Base-by-base conservation (phyloP, 768 basidiomycete genomes). In the Psilocybe sp. region DNA sequence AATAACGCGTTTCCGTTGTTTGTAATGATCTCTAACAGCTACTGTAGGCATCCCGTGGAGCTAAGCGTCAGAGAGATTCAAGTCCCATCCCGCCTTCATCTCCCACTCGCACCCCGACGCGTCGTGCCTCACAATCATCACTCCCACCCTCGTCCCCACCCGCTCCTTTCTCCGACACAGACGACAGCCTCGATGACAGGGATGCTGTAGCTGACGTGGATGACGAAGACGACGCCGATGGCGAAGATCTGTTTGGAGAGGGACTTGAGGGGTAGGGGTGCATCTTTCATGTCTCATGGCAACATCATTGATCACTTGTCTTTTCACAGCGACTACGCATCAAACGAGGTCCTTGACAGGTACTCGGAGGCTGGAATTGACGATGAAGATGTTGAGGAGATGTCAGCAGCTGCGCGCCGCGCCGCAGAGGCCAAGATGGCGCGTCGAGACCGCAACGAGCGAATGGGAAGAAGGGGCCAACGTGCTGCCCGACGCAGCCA, bases 191-290 rank as follows among this genome's bases (percentile, higher is more conserved):
- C 34, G 84, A 85, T 36, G 88, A 89, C 51, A 79, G 81, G 9
- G 85, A 88, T 56, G 81, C 76, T 1, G 75, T 88, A 4, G 72
- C 65, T 47, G 82, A 87, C 59, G 69, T 81, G 12, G 83, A 84
- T 45, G 86, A 73, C 16, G 87, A 74, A 23, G 89, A 83, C 14
- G 89, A 87, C 10, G 92, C 79, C n/a, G 88, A 90, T 18, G 91
- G 90, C 34, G 96, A 98, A 66, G 96, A 98, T 70, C 81, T 99
- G 38, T 98, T 95, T 66, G 89, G 78, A 32, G 84, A 93, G n/a
- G 75, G 73, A 44, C 67, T 91, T 51, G 81, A 88, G 66, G 78
- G 77, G 95, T 91, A 63, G 58, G 82, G 52, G 33, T 51, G 32
- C 42, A 51, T 35, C 46, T 11, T 39, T 28, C 39, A 35, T 42